A percentile compares a stretch with the other conserved stretches of the same genome.
Evolutionary conservation across 129 eudicot genomes (phyloP).

Genomic region (Solidago caesia): DNA sequence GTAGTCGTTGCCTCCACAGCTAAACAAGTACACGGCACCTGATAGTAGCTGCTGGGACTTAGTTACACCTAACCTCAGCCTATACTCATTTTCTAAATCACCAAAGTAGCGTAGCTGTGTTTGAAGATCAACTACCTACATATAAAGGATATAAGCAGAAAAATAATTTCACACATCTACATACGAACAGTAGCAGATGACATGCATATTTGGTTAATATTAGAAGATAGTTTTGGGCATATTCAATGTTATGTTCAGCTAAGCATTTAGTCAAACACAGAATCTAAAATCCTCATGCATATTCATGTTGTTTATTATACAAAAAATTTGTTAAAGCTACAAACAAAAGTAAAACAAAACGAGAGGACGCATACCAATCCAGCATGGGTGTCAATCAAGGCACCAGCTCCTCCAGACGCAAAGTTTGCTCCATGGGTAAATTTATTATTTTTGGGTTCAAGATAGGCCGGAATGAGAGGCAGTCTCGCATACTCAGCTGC

Average conservation of each 20-base stretch:
- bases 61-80: slow-evolving; percentile 23
- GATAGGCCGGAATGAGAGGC: slow-evolving; percentile 50
- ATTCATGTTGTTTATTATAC: too few relatives aligned
- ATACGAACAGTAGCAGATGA: background rate
- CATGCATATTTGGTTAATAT: too few relatives aligned
- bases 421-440: slow-evolving; percentile 49
- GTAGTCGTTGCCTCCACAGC: slow-evolving; percentile 57
- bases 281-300: too few relatives aligned
- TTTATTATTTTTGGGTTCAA: slow-evolving; percentile 27
- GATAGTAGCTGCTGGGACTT: slow-evolving; percentile 26
- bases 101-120: slow-evolving; percentile 44
- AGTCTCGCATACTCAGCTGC: slow-evolving; percentile 55
- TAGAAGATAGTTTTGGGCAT: background rate
- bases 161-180: background rate
- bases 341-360: background rate
- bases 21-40: slow-evolving; percentile 52
- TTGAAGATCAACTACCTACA: slow-evolving; percentile 52
- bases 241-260: background rate
- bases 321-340: background rate
- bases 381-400: slow-evolving; percentile 40
- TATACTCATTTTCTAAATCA: slow-evolving; percentile 29
- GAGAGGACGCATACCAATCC: slow-evolving; percentile 43
- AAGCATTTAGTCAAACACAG: slow-evolving; percentile 11
- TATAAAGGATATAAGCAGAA: background rate
- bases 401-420: slow-evolving; percentile 70